Evolutionary conservation across 805 yeast species (phyloP).

Genomic region (Kazachstania bromeliacearum): DNA sequence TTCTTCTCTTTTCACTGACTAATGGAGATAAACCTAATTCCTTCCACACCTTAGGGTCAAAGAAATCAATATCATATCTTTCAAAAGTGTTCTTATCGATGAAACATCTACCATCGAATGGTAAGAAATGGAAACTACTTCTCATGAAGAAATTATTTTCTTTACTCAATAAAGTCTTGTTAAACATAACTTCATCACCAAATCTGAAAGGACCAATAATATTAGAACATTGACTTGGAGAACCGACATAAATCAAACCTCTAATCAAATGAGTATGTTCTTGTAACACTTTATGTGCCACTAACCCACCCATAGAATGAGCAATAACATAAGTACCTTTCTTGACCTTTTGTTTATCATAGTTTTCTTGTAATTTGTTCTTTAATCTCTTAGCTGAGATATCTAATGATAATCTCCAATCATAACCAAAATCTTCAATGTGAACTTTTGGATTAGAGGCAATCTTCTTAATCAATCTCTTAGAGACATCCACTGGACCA

Average conservation of each 20-base stretch:
- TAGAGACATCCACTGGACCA: constrained; percentile 80
- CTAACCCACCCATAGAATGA: constrained; percentile 91
- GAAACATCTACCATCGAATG: constrained; percentile 66
- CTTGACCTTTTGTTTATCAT: constrained; percentile 27
- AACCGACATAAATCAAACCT: constrained; percentile 73
- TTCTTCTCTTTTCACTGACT: constrained; percentile 35
- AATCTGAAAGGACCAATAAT: constrained; percentile 76
- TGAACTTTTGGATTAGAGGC: constrained; percentile 45
- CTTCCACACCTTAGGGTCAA: constrained; percentile 74
- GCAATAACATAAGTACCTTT: constrained; percentile 66
- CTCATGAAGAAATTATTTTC: constrained; percentile 86
- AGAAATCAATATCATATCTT: constrained; percentile 59
- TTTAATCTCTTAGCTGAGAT: constrained; percentile 43
- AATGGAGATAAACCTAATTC: constrained; percentile 67
- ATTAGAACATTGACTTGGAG: constrained; percentile 76
- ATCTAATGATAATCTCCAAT: constrained; percentile 76
- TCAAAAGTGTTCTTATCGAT: constrained; percentile 51
- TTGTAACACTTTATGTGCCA: constrained; percentile 73
- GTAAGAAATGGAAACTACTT: constrained; percentile 70
- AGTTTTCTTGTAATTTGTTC: constrained; percentile 35
- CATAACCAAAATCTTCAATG: constrained; percentile 78
- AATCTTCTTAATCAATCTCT: constrained; percentile 47
- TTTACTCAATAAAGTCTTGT: constrained; percentile 64
- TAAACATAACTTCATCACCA: constrained; percentile 71
- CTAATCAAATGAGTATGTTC: constrained; percentile 57